Evolutionary conservation across 1,284 basidiomycete species (phyloP).

Genomic region (Stygiomarasmius scandens): DNA sequence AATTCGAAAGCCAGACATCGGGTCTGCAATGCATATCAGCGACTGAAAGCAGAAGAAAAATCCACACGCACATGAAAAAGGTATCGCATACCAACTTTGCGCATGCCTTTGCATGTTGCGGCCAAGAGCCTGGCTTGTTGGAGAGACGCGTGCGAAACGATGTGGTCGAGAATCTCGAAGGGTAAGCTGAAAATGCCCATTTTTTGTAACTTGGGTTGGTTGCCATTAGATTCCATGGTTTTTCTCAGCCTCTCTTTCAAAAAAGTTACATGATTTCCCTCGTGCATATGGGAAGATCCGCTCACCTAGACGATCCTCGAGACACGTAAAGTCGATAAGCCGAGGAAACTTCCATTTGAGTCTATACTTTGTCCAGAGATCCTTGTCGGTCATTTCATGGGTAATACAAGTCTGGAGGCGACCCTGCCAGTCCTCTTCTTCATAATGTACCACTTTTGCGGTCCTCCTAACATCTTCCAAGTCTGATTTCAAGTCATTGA

Average conservation of each 20-base stretch:
- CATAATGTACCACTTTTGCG: background rate
- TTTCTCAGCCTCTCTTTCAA: background rate
- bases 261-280: background rate
- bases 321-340: background rate
- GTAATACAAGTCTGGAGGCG: background rate
- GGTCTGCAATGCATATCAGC: background rate
- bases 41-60: background rate
- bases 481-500: background rate
- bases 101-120: background rate
- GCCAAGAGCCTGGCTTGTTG: background rate
- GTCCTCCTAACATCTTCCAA: background rate
- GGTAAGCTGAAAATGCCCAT: background rate
- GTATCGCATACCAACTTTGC: background rate
- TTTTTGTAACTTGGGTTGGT: background rate
- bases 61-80: background rate
- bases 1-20: background rate
- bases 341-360: constrained; percentile 4
- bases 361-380: background rate
- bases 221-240: background rate
- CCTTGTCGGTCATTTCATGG: background rate
- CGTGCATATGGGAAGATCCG: background rate
- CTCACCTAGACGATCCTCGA: background rate
- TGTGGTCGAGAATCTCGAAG: background rate
- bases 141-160: background rate
- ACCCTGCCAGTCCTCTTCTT: background rate